These are phyloP conservation scores for Camelina neglecta DNA, from an alignment of 345 rosid species.

Conservation along the genomic window DNA sequence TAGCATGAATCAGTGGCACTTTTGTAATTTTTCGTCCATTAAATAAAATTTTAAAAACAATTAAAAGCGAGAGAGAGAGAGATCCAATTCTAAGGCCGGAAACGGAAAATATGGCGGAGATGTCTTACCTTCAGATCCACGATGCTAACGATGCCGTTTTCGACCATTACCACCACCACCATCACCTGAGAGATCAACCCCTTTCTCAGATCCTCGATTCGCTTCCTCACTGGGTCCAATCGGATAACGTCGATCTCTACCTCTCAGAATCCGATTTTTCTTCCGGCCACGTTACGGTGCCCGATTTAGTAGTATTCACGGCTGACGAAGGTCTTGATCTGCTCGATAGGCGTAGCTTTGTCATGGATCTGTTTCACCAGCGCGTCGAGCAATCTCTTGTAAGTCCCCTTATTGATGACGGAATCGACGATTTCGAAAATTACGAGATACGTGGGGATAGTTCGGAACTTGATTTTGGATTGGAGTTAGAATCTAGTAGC, in stretches of 20 bases:
- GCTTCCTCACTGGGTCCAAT: conserved; percentile 45
- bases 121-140: conserved; percentile 54
- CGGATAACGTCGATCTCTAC: conserved; percentile 42
- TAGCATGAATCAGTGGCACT: not conserved
- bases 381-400: conserved; percentile 88
- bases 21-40: not conserved
- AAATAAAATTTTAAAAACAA: not conserved
- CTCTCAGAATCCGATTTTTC: conserved; percentile 46
- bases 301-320: conserved; percentile 44
- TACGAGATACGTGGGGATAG: conserved; percentile 43
- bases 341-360: conserved; percentile 63
- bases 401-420: conserved; percentile 16
- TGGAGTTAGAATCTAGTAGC: conserved; percentile 57
- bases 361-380: conserved; percentile 89
- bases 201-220: conserved; percentile 43
- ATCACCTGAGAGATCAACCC: conserved; percentile 35
- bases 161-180: conserved; percentile 43
- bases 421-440: conserved; percentile 33
- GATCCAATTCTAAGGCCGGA: conserved; percentile 1
- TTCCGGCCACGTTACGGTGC: conserved; percentile 38
- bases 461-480: conserved; percentile 55
- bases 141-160: conserved; percentile 42
- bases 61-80: conserved; percentile 8
- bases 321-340: conserved; percentile 49
- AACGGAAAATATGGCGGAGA: conserved; percentile 47